Percentiles rank a stretch among this genome's conserved stretches.
These are phyloP conservation scores for Baorangia bicolor DNA, from an alignment of 768 basidiomycete species.

Conservation along the genomic window DNA sequence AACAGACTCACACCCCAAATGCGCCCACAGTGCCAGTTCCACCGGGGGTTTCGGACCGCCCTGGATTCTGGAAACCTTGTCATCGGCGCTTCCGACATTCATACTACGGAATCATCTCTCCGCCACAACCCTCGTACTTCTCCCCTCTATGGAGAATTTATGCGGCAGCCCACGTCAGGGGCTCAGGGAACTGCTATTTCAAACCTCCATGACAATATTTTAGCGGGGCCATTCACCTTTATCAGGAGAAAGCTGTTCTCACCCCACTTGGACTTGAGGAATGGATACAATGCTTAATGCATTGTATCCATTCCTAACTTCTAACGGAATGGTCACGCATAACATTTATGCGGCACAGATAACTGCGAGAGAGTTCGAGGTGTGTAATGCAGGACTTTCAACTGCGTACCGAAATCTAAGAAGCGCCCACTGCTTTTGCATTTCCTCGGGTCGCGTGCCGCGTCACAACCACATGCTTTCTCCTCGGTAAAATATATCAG, in stretches of 20 bases:
- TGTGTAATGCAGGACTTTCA: slow-evolving; percentile 9
- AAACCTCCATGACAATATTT: slow-evolving; percentile 49
- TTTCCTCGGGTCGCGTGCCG: slow-evolving; percentile 17
- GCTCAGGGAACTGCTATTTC: slow-evolving; percentile 40
- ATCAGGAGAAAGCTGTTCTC: slow-evolving; percentile 36
- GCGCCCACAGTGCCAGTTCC: slow-evolving; percentile 3
- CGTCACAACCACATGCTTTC: slow-evolving; percentile 36
- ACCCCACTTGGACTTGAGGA: slow-evolving; percentile 32
- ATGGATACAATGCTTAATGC: slow-evolving; percentile 18
- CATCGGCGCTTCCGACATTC: slow-evolving; percentile 16
- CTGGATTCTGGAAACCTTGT: not conserved
- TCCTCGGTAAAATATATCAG: slow-evolving; percentile 34
- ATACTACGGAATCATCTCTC: too few relatives aligned
- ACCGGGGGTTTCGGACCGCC: not conserved
- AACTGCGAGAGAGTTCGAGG: slow-evolving; percentile 13
- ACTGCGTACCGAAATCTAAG: slow-evolving; percentile 12
- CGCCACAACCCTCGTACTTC: slow-evolving; percentile 8
- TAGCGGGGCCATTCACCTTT: slow-evolving; percentile 47
- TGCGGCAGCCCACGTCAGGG: slow-evolving; percentile 34
- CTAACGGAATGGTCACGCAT: slow-evolving; percentile 5
- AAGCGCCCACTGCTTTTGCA: slow-evolving; percentile 12
- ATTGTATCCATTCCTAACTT: too few relatives aligned
- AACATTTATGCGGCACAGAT: slow-evolving; percentile 17
- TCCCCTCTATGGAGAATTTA: slow-evolving; percentile 10
- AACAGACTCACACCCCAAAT: slow-evolving; percentile 15